Conservation (phyloP, 1,284 basidiomycete genomes). For the Boletus subluridellus region DNA sequence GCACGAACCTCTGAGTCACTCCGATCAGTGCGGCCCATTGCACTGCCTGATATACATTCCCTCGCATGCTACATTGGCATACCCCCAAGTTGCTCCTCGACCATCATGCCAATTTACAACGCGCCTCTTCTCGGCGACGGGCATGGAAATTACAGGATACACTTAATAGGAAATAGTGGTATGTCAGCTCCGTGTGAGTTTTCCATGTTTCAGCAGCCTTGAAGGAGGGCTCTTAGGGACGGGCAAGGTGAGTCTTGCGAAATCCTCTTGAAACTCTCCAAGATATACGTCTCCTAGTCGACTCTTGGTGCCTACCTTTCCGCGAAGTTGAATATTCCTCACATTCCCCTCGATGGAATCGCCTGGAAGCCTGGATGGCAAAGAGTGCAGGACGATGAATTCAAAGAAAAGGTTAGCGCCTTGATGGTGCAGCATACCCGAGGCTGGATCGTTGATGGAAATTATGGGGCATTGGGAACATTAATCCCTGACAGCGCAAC, state of each 20-base stretch:
- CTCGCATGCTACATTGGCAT: background rate
- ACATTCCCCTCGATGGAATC: slow-evolving; percentile 44
- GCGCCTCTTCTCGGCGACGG: slow-evolving; percentile 48
- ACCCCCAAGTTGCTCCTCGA: background rate
- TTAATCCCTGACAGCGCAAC: slow-evolving; percentile 44
- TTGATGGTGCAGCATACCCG: slow-evolving; percentile 28
- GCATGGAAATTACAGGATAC: slow-evolving; percentile 46
- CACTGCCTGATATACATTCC: background rate
- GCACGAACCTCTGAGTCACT: background rate
- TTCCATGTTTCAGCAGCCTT: background rate
- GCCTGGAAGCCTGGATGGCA: slow-evolving; percentile 52
- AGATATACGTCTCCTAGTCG: slow-evolving; percentile 36
- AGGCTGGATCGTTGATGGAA: slow-evolving; percentile 56
- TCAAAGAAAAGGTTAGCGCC: slow-evolving; percentile 35
- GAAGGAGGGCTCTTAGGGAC: slow-evolving; percentile 32
- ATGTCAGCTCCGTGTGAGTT: slow-evolving; percentile 9
- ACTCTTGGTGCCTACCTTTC: slow-evolving; percentile 49
- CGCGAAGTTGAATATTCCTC: slow-evolving; percentile 43
- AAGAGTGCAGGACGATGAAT: slow-evolving; percentile 35
- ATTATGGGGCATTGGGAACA: slow-evolving; percentile 34
- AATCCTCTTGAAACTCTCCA: background rate
- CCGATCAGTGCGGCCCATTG: background rate
- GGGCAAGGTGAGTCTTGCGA: slow-evolving; percentile 41
- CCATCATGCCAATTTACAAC: slow-evolving; percentile 15
- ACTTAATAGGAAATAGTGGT: slow-evolving; percentile 57